Base-by-base conservation (phyloP, 2,329 filamentous ascomycete genomes). In the Cladophialophora exuberans region DNA sequence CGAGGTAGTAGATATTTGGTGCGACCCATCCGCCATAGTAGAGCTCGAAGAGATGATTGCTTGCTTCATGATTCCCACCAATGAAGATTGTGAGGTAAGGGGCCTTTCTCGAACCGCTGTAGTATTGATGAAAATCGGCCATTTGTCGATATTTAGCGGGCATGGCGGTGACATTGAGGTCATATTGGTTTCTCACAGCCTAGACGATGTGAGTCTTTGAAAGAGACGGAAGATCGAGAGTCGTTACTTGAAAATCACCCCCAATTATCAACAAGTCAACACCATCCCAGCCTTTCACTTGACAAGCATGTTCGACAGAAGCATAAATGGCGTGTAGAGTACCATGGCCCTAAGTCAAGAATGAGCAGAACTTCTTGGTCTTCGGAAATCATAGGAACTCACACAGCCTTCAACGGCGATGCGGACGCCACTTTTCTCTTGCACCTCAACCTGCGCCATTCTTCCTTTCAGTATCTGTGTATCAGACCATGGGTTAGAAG, bases 21-120 rank as follows among this genome's bases (percentile, higher is more conserved):
- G 93, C 93, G 4, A 90, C 94, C 94, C 94, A 99, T 46, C 94
- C 94, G 47, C 94, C 94, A 69, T 97, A 96, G 75, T 90, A 96
- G 0, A 99, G 82, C 73, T 99, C 94, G 78, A 86, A 94, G 4
- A 96, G 77, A 72, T 97, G 85, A 46, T 89, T 91, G 66, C 89
- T 89, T 0, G 94, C 93, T 75, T 99, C 94, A 67, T 99, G 94
- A 69, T 99, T 99, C 2, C 94, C 94, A 38, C 87, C 92, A 46
- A 96, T 86, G 73, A 97, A 97, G 39, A 97, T 77, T 13, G 94
- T 99, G 41, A 96, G 79, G 68, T 91, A 96, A 0, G 94, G 94
- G 0, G 94, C 94, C 38, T 72, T 82, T 52, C 84, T 83, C 15
- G 76, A 71, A 42, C 94, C 94, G 48, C 86, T 88, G 72, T 99